A percentile compares a stretch with the other conserved stretches of the same genome.
Evolutionary conservation across 352 stramenopile genomes (phyloP).

Genomic region (Peronospora farinosa): DNA sequence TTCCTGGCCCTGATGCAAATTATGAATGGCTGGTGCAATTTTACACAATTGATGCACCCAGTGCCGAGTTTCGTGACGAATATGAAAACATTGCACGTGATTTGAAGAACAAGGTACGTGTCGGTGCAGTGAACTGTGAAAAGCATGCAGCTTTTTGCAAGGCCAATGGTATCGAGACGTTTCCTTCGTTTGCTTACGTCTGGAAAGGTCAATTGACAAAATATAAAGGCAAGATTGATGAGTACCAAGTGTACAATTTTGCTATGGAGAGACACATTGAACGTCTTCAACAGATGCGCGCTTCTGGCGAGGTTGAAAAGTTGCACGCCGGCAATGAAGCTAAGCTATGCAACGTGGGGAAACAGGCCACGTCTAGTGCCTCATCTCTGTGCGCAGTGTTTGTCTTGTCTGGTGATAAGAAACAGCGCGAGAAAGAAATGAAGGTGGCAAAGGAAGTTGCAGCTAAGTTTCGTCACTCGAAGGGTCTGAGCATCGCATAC

Average conservation of each 20-base stretch:
- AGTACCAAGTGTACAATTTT: constrained; percentile 82
- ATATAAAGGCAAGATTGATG: constrained; percentile 64
- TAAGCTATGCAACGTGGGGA: constrained; percentile 72
- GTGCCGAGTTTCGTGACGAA: constrained; percentile 53
- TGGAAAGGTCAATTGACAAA: constrained; percentile 45
- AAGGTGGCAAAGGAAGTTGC: constrained; percentile 47
- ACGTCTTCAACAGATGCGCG: constrained; percentile 57
- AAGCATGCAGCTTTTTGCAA: constrained; percentile 56
- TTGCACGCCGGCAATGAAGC: constrained; percentile 66
- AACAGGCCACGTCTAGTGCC: constrained; percentile 40
- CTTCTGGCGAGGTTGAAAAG: constrained; percentile 60
- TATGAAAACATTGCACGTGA: constrained; percentile 66
- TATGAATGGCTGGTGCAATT: constrained; percentile 84
- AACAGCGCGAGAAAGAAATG: constrained; percentile 40
- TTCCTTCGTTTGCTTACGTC: constrained; percentile 64
- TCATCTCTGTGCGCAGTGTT: constrained; percentile 69
- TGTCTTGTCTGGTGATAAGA: constrained; percentile 49
- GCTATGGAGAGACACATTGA: constrained; percentile 76
- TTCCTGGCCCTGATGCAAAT: constrained; percentile 54
- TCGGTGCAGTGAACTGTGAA: constrained; percentile 73
- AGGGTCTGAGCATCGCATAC: constrained; percentile 55
- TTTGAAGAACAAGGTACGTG: constrained; percentile 60
- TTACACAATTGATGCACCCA: constrained; percentile 51
- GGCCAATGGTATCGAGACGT: constrained; percentile 29
- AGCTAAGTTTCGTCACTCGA: constrained; percentile 59